Percentiles rank a stretch among this genome's conserved stretches.
phyloP scores from a whole-genome alignment of 495 filamentous ascomycete genomes.

The Penicillium malachiteum region DNA sequence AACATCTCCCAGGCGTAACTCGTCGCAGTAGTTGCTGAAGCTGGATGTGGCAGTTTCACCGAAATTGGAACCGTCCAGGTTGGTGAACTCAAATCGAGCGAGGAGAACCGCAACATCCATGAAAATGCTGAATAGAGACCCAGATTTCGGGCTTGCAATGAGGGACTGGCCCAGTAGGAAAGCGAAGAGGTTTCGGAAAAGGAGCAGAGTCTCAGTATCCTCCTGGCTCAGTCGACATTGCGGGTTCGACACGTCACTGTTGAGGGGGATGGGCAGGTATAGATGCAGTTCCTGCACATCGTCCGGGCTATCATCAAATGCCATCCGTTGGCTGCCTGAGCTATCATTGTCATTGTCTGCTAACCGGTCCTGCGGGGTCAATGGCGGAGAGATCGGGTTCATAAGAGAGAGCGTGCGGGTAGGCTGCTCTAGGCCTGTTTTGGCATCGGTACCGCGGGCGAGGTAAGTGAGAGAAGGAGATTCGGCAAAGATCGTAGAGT shows the following conservation, averaged over 20 bases:
- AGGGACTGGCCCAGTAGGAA: slow-evolving; percentile 79
- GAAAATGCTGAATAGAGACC: slow-evolving; percentile 71
- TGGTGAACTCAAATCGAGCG: slow-evolving; percentile 73
- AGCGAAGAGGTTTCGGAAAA: slow-evolving; percentile 87
- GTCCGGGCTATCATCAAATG: slow-evolving; percentile 38
- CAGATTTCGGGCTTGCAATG: slow-evolving; percentile 67
- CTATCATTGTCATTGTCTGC: slow-evolving; percentile 45
- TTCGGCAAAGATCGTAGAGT: slow-evolving; percentile 67
- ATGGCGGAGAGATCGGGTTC: slow-evolving; percentile 41
- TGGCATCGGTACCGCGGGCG: slow-evolving; percentile 59
- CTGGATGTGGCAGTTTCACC: slow-evolving; percentile 75
- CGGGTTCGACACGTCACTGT: slow-evolving; percentile 46
- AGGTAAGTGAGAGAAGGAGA: slow-evolving; percentile 68
- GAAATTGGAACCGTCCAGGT: slow-evolving; percentile 75
- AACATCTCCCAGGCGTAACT: slow-evolving; percentile 76
- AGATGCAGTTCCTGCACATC: slow-evolving; percentile 62
- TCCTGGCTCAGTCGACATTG: slow-evolving; percentile 41
- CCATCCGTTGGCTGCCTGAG: slow-evolving; percentile 42
- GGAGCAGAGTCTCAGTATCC: slow-evolving; percentile 68
- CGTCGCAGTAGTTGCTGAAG: slow-evolving; percentile 74
- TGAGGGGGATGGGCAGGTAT: slow-evolving; percentile 62
- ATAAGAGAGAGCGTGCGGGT: slow-evolving; percentile 40
- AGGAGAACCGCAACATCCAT: slow-evolving; percentile 68
- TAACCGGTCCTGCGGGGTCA: slow-evolving; percentile 34
- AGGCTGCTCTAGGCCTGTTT: slow-evolving; percentile 38